Evolutionary conservation across 2,329 filamentous ascomycete genomes (phyloP).

Genomic region (Leptographium lundbergii): DNA sequence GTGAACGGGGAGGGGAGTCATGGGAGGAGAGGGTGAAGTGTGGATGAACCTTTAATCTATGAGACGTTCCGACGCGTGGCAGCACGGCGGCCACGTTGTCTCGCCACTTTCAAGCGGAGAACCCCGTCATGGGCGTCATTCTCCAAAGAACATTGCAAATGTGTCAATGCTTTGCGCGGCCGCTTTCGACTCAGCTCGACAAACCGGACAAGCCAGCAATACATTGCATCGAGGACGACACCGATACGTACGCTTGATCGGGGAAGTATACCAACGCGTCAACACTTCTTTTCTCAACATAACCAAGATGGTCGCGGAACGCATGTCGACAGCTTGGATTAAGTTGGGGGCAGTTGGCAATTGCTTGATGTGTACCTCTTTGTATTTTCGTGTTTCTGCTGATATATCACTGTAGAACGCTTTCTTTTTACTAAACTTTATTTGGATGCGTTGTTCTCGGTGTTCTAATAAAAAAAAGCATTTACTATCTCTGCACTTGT

Average conservation of each 20-base stretch:
- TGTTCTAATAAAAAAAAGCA: not conserved
- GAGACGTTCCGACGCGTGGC: constrained; percentile 2
- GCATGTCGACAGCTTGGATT: not conserved
- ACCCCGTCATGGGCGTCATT: not conserved
- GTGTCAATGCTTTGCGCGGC: not conserved
- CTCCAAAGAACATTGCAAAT: not conserved
- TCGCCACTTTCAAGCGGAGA: not conserved
- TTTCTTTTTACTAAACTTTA: not conserved
- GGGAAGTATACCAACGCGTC: constrained; percentile 1
- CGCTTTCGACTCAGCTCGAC: not conserved
- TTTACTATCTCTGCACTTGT: not conserved
- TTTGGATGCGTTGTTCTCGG: not conserved
- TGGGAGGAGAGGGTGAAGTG: not conserved
- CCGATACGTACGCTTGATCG: not conserved
- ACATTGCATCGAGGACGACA: not conserved
- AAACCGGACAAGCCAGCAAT: not conserved
- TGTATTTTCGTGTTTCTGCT: constrained; percentile 11
- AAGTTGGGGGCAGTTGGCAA: constrained; percentile 4
- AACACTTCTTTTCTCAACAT: not conserved
- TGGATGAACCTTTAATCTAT: constrained; percentile 2
- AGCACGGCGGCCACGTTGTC: not conserved
- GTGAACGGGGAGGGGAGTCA: not conserved
- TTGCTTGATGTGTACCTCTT: constrained; percentile 10
- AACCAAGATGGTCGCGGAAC: not conserved
- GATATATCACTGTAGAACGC: constrained; percentile 12